Base-by-base conservation (phyloP, 1,284 basidiomycete genomes). In the Moniliophthora roreri region DNA sequence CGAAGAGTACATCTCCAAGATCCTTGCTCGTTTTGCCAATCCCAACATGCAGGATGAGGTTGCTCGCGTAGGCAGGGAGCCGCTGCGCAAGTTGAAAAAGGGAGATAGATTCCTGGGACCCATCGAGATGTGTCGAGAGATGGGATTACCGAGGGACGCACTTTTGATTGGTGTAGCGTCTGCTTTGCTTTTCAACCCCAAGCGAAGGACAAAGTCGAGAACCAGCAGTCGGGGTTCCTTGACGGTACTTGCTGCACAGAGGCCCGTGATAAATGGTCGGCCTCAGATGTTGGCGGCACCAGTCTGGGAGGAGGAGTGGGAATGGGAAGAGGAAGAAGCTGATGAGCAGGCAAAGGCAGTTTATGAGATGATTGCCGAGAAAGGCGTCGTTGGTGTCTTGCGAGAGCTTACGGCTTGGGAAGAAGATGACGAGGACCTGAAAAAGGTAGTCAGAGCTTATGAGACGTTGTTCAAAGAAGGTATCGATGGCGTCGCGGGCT, bases 101-200 rank as follows among this genome's bases (percentile, higher is more conserved):
- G 63, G 63, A 3, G 73, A 75, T 47, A 62, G 72, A 3, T 59
- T 75, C 23, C 59, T 75, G 0, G 72, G 72, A 9, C 72, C 73
- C 5, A 62, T 63, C 34, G 59, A 60, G 18, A 69, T 73, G 67
- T 71, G 69, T 55, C 59, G 59, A 38, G 66, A 67, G 51, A 67
- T 65, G 46, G 65, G 58, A 13, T 55, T 75, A 1, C 61, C 64
- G 3, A 60, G 65, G 37, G 64, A 64, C 18, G 60, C 70, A 44
- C 60, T 75, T 13, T 60, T 68, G 20, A 62, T 60, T 23, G 72
- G 69, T 7, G 66, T 74, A 42, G 72, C 72, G 0, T 71, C 72
- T 0, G 72, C 67, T 42, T 64, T 74, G 51, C 48, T 64, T 52
- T 75, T 69, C 47, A 63, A 69, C 37, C 58, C 66, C 13, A 51